Base-by-base conservation (phyloP, 768 basidiomycete species). In the Lactarius pseudohatsudake region DNA sequence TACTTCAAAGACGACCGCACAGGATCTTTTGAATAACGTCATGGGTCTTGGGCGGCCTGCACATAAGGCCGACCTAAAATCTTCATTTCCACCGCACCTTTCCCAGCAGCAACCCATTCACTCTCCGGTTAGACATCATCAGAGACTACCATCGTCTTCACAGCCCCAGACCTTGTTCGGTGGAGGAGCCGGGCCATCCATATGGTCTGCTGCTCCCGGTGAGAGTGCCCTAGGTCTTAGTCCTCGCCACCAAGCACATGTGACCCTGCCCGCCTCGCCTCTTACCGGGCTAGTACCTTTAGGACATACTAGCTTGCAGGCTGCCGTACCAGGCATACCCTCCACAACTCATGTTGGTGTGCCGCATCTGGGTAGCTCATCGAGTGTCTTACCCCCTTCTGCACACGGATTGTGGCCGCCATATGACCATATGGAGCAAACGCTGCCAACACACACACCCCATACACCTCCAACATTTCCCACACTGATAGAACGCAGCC, bases 141-240 rank as follows among this genome's bases (percentile, higher is more conserved):
- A 74, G 71, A 26, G 67, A 62, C 67, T 74, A 15, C 32, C 65
- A 13, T 72, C 76, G 58, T 75, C 80, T 3, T 76, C 79, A 0
- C 79, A 79, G 57, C 76, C 84, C 0, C 78, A 78, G 56, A 79
- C 83, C 26, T 77, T 86, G 32, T 86, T 89, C 69, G 82, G 85
- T 26, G 73, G 71, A 22, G 53, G 67, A 4, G 78, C 80, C 9
- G 75, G 76, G 38, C 79, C 82, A 58, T 89, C 85, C 1, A 91
- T 90, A 47, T 90, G 90, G 89, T 85, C 88, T 4, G 81, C 86
- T 16, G 79, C 83, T 1, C 76, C 78, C 3, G 87, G 86, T 66
- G 84, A 85, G 63, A 69, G 67, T 7, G 64, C 72, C 15, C 60
- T 71, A 11, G 56, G 61, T n/a, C 56, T 67, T 8, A 70, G 69